A percentile compares a stretch with the other conserved stretches of the same genome.
These are phyloP conservation scores for Raffaelea albimanens DNA, from an alignment of 2,329 filamentous ascomycete species.

Conservation along the genomic window DNA sequence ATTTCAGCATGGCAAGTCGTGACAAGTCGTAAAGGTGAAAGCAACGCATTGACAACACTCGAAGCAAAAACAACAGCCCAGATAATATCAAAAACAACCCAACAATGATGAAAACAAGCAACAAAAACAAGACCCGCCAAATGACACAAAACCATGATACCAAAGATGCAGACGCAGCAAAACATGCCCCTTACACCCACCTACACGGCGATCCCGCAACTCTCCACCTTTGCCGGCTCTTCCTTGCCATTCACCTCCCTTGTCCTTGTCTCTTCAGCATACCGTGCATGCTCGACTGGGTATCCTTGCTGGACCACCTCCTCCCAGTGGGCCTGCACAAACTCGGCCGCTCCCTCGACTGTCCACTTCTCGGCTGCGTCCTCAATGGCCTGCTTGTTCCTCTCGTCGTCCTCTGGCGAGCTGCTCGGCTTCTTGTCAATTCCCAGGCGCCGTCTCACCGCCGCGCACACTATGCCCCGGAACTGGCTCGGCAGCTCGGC, in stretches of 20 bases:
- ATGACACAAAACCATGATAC: background rate
- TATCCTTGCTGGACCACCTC: slow-evolving; percentile 16
- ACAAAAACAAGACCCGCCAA: background rate
- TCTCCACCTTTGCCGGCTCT: too few species aligned
- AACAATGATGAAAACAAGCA: background rate
- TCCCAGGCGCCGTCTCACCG: slow-evolving; percentile 28
- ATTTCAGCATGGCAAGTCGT: too few species aligned
- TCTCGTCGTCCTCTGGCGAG: too few species aligned
- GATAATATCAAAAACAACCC: too few species aligned
- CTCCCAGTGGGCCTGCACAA: slow-evolving; percentile 29
- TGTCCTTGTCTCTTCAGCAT: too few species aligned
- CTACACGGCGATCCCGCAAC: too few species aligned
- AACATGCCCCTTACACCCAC: background rate
- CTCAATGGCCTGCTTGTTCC: slow-evolving; percentile 13
- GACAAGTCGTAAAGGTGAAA: too few species aligned
- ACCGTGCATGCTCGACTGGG: too few species aligned
- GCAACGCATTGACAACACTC: too few species aligned
- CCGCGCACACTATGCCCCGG: slow-evolving; percentile 27
- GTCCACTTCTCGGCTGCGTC: slow-evolving; percentile 33
- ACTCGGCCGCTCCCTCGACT: slow-evolving; percentile 29
- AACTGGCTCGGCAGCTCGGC: slow-evolving; percentile 18
- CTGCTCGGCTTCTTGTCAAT: background rate
- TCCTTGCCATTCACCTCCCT: too few species aligned
- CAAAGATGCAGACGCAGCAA: slow-evolving; percentile 6
- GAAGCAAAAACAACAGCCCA: too few species aligned